phyloP scores from a whole-genome alignment of 352 stramenopile species.

The Phytopythium montanum region DNA sequence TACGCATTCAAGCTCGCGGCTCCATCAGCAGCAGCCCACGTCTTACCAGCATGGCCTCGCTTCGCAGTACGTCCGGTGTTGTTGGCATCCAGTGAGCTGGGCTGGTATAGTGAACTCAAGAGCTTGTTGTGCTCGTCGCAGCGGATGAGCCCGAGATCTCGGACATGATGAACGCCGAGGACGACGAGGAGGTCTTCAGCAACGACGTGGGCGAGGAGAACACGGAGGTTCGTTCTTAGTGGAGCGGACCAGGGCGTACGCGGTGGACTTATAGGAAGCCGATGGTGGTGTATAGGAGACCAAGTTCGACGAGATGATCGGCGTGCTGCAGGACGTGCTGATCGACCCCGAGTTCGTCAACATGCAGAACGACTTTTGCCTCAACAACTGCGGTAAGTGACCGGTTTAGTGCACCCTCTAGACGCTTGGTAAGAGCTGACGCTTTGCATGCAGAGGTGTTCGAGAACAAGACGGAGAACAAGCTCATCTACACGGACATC shows the following conservation, averaged over 20 bases:
- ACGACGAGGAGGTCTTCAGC: constrained; percentile 66
- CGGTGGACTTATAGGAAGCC: not conserved
- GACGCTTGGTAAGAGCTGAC: too few relatives aligned
- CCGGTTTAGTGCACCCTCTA: too few relatives aligned
- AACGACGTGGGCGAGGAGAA: constrained; percentile 65
- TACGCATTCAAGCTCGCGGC: not conserved
- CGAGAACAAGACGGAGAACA: constrained; percentile 82
- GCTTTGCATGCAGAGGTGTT: constrained; percentile 63
- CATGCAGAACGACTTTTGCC: constrained; percentile 74
- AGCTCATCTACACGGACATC: constrained; percentile 78
- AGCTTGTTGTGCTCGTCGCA: not conserved
- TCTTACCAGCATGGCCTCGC: not conserved
- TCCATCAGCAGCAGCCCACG: not conserved
- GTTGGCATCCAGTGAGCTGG: not conserved
- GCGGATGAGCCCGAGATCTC: constrained; percentile 50
- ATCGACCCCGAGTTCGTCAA: constrained; percentile 79
- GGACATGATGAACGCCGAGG: constrained; percentile 36
- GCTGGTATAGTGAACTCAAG: not conserved
- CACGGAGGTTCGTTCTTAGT: constrained; percentile 30
- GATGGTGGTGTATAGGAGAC: constrained; percentile 25
- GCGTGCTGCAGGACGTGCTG: constrained; percentile 70
- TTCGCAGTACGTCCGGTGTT: not conserved
- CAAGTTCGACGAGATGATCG: constrained; percentile 82
- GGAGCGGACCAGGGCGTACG: not conserved
- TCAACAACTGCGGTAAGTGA: constrained; percentile 63